These are phyloP conservation scores for Paramecium biaurelia DNA, from an alignment of 73 alveolate species.

Conservation along the genomic window DNA sequence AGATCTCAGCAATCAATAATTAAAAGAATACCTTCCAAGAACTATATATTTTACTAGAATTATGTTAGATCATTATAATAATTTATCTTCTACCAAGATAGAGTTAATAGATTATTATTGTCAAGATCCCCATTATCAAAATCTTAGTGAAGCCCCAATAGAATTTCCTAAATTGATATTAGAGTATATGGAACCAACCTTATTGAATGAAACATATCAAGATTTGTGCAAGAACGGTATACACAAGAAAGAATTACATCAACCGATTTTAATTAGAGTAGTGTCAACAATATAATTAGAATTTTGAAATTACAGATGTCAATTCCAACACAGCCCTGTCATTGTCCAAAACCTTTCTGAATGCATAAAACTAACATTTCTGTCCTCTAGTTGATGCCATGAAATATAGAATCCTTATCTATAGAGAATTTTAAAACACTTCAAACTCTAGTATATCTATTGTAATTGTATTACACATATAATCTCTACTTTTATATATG, in stretches of 20 bases:
- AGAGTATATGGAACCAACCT: not conserved
- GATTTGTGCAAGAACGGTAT: not conserved
- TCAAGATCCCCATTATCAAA: not conserved
- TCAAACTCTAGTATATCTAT: not conserved
- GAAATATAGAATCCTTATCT: not conserved
- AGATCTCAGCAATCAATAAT: not conserved
- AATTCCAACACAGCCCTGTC: not conserved
- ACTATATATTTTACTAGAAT: not conserved
- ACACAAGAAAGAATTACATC: not conserved
- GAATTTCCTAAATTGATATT: not conserved
- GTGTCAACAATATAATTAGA: not conserved
- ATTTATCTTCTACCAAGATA: not conserved
- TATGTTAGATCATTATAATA: not conserved
- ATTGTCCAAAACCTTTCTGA: not conserved
- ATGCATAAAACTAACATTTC: not conserved
- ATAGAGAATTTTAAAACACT: not conserved
- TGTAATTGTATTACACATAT: not conserved
- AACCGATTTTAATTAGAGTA: not conserved
- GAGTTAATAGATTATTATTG: not conserved
- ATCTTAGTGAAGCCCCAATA: not conserved
- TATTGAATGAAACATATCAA: not conserved
- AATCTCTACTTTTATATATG: not conserved
- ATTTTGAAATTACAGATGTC: not conserved
- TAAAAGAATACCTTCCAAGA: slow-evolving; percentile 22
- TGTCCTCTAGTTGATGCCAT: not conserved